Evolutionary conservation across 2,329 filamentous ascomycete species (phyloP).

Genomic region (Xylariomycetidae sp.): DNA sequence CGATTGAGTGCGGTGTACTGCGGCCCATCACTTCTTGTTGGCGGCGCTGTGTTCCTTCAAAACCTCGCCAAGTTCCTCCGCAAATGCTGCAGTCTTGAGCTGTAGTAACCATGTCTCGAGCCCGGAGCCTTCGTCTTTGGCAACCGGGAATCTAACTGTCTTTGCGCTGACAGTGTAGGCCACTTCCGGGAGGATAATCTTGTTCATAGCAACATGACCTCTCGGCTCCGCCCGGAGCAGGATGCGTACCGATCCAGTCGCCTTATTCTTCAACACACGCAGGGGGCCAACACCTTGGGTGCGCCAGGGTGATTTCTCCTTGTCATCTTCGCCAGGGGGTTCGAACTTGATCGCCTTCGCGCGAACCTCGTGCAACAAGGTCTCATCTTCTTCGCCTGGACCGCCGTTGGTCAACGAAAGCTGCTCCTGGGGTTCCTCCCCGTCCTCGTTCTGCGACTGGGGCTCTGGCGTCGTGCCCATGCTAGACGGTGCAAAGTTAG

Average conservation of each 20-base stretch:
- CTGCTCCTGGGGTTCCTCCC: conserved; percentile 55
- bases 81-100: conserved; percentile 52
- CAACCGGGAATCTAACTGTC: conserved; percentile 53
- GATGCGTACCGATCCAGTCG: conserved; percentile 59
- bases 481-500: conserved; percentile 52
- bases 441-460: conserved; percentile 38
- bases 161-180: conserved; percentile 57
- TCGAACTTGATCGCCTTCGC: conserved; percentile 63
- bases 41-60: conserved; percentile 50
- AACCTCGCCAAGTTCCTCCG: conserved; percentile 44
- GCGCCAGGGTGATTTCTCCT: conserved; percentile 55
- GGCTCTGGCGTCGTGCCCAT: conserved; percentile 57
- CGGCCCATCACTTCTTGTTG: conserved; percentile 42
- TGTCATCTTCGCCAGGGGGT: conserved; percentile 37
- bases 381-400: conserved; percentile 67
- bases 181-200: conserved; percentile 53
- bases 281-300: conserved; percentile 66
- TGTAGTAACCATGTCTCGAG: conserved; percentile 67
- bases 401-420: conserved; percentile 62
- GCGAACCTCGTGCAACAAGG: conserved; percentile 61
- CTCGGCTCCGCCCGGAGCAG: conserved; percentile 69
- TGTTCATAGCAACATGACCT: conserved; percentile 69
- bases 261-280: conserved; percentile 67
- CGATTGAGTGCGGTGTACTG: neutral
- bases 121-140: conserved; percentile 50